phyloP scores from a whole-genome alignment of 1,284 basidiomycete genomes.

The Inonotus obliquus region DNA sequence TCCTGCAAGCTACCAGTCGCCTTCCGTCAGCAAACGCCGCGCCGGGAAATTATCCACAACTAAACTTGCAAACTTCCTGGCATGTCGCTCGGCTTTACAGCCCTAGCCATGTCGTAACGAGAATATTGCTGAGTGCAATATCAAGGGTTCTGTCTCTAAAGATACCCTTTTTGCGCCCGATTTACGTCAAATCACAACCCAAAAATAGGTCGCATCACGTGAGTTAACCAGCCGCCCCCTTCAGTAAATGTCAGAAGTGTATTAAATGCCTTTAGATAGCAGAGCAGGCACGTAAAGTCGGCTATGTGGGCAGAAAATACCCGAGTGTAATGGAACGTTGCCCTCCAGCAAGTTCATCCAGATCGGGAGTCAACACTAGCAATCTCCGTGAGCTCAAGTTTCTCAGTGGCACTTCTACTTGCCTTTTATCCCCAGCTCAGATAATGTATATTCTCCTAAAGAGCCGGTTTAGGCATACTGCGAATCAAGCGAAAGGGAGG shows the following conservation, averaged over 20 bases:
- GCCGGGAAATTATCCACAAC: neutral
- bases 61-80: neutral
- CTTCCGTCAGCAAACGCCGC: neutral
- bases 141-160: neutral
- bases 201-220: neutral
- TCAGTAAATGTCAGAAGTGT: neutral
- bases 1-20: neutral
- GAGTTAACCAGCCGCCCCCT: neutral
- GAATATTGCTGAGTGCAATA: neutral
- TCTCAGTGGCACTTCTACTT: neutral
- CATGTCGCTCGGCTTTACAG: no score
- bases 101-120: neutral
- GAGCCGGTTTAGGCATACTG: neutral
- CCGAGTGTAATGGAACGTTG: neutral
- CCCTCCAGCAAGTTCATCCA: neutral
- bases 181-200: neutral
- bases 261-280: neutral
- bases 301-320: neutral
- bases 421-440: neutral
- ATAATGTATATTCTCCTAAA: no score
- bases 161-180: neutral
- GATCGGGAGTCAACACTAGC: neutral
- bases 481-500: neutral
- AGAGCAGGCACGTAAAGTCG: neutral
- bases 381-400: neutral